Conservation (phyloP, 1,284 basidiomycete species). For the Ceratobasidium sp. region DNA sequence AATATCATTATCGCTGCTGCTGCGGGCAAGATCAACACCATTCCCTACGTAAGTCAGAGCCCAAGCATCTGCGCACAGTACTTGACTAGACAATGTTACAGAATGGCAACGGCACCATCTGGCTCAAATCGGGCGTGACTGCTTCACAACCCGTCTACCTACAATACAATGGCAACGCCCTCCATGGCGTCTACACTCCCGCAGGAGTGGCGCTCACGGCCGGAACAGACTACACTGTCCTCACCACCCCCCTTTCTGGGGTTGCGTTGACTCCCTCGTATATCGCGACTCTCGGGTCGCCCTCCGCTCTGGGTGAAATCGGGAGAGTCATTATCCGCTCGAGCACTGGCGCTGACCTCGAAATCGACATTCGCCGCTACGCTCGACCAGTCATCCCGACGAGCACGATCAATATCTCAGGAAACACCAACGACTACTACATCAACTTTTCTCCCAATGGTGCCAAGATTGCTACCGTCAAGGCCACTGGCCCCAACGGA, state of each 20-base stretch:
- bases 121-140: constrained; percentile 33
- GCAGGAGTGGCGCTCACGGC: constrained; percentile 25
- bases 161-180: constrained; percentile 38
- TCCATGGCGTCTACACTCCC: constrained; percentile 27
- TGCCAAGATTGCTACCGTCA: constrained; percentile 36
- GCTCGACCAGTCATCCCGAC: constrained; percentile 10
- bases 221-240: constrained; percentile 28
- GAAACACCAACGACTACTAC: constrained; percentile 14
- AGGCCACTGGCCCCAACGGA: constrained; percentile 34
- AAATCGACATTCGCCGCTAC: constrained; percentile 39
- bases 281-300: constrained; percentile 1
- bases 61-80: background rate
- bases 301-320: constrained; percentile 32
- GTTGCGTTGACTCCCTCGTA: constrained; percentile 36
- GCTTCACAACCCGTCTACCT: constrained; percentile 22
- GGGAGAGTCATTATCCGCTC: constrained; percentile 34
- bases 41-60: constrained; percentile 27
- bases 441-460: constrained; percentile 33
- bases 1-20: constrained; percentile 35
- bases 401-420: constrained; percentile 1
- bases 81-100: background rate
- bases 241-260: constrained; percentile 29
- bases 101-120: constrained; percentile 38
- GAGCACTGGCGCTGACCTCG: constrained; percentile 34
- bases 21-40: constrained; percentile 32